These are phyloP conservation scores for Adansonia rubrostipa DNA, from an alignment of 441 rosid species.

Conservation along the genomic window DNA sequence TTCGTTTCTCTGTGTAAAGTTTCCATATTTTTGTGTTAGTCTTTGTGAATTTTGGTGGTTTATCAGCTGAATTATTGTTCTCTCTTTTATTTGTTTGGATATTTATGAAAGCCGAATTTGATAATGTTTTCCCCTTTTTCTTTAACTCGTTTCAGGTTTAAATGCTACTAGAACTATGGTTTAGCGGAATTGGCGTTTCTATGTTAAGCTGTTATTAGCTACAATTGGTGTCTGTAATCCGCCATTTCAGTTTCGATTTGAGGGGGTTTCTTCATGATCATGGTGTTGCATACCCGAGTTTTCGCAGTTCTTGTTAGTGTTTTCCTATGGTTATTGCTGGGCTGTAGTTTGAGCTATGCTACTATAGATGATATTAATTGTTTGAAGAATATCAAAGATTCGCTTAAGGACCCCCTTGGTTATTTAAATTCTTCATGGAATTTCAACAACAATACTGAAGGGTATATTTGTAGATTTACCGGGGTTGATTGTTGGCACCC, in stretches of 20 bases:
- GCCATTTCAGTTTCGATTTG: conserved; percentile 23
- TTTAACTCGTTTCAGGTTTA: conserved; percentile 51
- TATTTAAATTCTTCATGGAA: conserved; percentile 58
- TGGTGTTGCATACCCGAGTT: conserved; percentile 34
- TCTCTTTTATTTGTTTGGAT: too few species aligned
- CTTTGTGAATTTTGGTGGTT: conserved; percentile 19
- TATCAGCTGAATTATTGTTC: too few species aligned
- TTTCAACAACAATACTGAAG: conserved; percentile 55
- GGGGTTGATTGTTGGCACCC: conserved; percentile 91
- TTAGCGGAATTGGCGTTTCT: conserved; percentile 17
- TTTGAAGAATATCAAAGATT: conserved; percentile 37
- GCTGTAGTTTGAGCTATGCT: conserved; percentile 39
- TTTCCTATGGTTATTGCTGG: conserved; percentile 40
- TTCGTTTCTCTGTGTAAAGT: neutral
- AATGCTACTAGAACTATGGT: conserved; percentile 21
- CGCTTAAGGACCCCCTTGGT: conserved; percentile 49
- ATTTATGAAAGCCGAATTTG: conserved; percentile 9
- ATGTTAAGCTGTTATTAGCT: neutral
- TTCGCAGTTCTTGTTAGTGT: conserved; percentile 23
- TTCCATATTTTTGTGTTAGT: conserved; percentile 5
- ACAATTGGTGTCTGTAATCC: neutral
- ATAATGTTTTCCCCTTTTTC: too few species aligned
- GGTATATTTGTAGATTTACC: conserved; percentile 63
- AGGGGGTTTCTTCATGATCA: conserved; percentile 20
- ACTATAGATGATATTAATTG: conserved; percentile 43